Evolutionary conservation across 1,284 basidiomycete genomes (phyloP).

Genomic region (Rhodotorula sp.): DNA sequence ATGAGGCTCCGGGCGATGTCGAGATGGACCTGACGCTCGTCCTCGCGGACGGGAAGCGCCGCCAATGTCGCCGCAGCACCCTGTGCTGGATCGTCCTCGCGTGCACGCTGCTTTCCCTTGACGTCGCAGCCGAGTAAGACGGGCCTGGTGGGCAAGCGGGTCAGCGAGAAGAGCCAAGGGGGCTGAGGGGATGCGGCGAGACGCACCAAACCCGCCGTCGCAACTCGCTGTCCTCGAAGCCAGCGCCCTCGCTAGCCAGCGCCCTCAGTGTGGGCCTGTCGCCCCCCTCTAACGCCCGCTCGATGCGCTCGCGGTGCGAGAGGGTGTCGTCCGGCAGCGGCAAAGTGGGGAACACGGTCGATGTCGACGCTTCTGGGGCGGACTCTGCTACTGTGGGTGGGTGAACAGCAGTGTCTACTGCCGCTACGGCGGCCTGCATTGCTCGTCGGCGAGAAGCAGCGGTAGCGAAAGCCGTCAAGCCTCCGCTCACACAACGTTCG

Average conservation of each 20-base stretch:
- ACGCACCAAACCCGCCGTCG: conserved; percentile 27
- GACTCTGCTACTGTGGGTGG: not conserved
- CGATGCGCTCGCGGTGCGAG: conserved; percentile 5
- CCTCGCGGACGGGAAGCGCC: conserved; percentile 5
- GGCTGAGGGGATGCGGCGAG: not conserved
- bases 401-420: not conserved
- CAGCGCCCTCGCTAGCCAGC: conserved; percentile 18
- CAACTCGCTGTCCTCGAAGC: conserved; percentile 28
- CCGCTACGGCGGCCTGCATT: not conserved
- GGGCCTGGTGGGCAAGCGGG: conserved; percentile 16
- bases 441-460: not conserved
- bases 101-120: not conserved
- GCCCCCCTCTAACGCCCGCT: not conserved
- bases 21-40: conserved; percentile 44
- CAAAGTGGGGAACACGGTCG: not conserved
- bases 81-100: not conserved
- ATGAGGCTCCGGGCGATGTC: conserved; percentile 47
- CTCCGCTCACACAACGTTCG: not conserved
- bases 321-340: not conserved
- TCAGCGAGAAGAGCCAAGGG: not conserved
- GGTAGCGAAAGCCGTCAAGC: not conserved
- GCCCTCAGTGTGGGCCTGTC: conserved; percentile 1
- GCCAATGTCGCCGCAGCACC: not conserved
- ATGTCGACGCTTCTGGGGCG: not conserved
- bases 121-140: conserved; percentile 16